phyloP scores from a whole-genome alignment of 495 filamentous ascomycete genomes.

The Podospora anserina region DNA sequence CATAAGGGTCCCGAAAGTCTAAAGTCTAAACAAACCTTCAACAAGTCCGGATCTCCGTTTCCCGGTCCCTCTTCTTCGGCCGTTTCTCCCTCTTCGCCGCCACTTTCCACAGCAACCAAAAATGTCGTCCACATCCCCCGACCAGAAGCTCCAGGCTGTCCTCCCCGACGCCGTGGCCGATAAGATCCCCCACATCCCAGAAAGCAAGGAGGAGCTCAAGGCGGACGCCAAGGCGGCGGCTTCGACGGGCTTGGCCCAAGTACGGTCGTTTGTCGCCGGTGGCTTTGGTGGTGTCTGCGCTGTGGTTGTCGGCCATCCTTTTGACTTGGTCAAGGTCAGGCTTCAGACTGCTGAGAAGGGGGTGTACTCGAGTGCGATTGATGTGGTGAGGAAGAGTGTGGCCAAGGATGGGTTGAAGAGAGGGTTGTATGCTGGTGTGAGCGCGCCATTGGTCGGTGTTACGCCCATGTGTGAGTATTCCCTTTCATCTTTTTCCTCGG shows the following conservation, averaged over 20 bases:
- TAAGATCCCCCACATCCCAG: conserved; percentile 51
- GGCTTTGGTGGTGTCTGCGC: conserved; percentile 93
- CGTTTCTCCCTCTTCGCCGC: neutral
- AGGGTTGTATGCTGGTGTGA: conserved; percentile 95
- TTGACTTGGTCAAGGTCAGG: conserved; percentile 96
- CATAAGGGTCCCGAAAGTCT: neutral
- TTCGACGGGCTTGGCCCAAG: conserved; percentile 42
- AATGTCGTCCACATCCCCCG: conserved; percentile 28
- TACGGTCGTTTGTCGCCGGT: conserved; percentile 83
- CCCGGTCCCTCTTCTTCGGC: neutral
- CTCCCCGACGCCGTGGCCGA: conserved; percentile 41
- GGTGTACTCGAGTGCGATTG: conserved; percentile 83
- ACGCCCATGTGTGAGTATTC: conserved; percentile 88
- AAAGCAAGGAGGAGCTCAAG: conserved; percentile 48
- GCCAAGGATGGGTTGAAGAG: conserved; percentile 79
- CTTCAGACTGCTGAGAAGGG: conserved; percentile 94
- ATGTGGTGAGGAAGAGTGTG: conserved; percentile 83
- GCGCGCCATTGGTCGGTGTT: conserved; percentile 88
- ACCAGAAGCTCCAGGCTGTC: conserved; percentile 34
- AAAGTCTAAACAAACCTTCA: neutral
- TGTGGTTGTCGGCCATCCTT: conserved; percentile 90
- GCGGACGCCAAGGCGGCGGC: conserved; percentile 48
- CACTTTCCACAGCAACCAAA: neutral
- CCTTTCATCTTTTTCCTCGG: neutral
- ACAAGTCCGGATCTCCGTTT: neutral